Evolutionary conservation across 1,284 basidiomycete species (phyloP), one percentile per base, ranked within the genome.

Genomic region (Apiotrichum mycotoxinovorans): DNA sequence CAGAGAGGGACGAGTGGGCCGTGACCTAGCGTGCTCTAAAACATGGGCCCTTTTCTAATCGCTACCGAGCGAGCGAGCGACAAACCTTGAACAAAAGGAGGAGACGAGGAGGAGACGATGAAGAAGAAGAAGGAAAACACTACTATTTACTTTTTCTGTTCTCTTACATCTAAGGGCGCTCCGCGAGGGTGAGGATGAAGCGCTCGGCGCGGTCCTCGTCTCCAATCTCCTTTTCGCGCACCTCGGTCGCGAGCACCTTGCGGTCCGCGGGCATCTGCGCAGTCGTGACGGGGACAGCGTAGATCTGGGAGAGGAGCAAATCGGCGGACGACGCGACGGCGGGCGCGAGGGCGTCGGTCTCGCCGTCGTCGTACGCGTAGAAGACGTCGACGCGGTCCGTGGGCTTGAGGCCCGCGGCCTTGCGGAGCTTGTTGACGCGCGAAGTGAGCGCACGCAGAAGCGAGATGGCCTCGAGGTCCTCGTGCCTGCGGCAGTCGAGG

Each of bases 321-420:
- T 90, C 91, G 14, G 71, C 67, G 4, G 63, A 61, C 61, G 83
- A 81, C 55, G 77, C 75, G 65, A 97, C 84, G 42, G 91, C 89
- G n/a, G 80, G 78, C 26, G 85, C 78, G 60, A 98, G 75, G 33
- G 87, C 87, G 33, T 79, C 78, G 17, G 87, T 86, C 27, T 82
- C 71, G 20, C 85, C 87, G 17, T 83, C 81, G 68, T 88, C 87
- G 72, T 96, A 91, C 58, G 78, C 79, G 80, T 95, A 95, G 79
- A 87, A 95, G 42, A 97, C 85, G 56, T 91, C 84, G 43, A 98
- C 86, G 71, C 96, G 91, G 74, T 99, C 96, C 14, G 92, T 94
- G 26, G 93, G 87, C 75, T 93, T 91, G 64, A 98, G 80, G 2
- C 93, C 92, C 1, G 92, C 93, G 76, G 93, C 91, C 80, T 99